Base-by-base conservation (phyloP, 495 filamentous ascomycete genomes). In the Podospora tetraspora region DNA sequence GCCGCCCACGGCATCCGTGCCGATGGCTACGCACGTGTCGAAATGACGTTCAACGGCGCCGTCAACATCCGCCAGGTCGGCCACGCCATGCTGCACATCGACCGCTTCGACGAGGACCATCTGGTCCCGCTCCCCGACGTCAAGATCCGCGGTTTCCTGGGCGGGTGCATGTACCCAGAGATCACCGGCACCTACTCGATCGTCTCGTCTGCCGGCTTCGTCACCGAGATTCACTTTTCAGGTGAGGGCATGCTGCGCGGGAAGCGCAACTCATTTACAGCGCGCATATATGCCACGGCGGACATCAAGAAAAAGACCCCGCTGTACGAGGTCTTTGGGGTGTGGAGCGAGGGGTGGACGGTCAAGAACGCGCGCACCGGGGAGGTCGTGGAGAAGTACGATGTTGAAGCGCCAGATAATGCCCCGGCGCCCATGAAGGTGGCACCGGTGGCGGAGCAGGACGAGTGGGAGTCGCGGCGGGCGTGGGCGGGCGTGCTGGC, bases 21-120 rank as follows among this genome's bases (percentile, higher is more conserved):
- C 6, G 86, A 91, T 82, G 92, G 92, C 69, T 96, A 95, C 80
- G 94, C 93, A 67, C 90, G 89, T 63, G 91, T 94, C 76, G 94
- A 94, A 75, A 93, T 92, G 62, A 90, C 89, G 9, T 94, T 96
- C 74, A 88, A 88, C 30, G 86, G 88, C 23, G 88, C 89, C 59
- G 93, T 95, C 70, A 85, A 89, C 69, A 87, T 96, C 69, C 89
- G 90, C 74, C 92, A 96, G 82, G 86, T 94, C 73, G 92, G 92
- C 61, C 91, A 96, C 73, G 91, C 92, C 19, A 73, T 80, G 23
- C 64, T 79, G 29, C 81, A 80, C 67, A 70, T 87, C 61, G 83
- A 85, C 43, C 63, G 72, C 25, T 83, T 79, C 66, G 77, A 80
- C 21, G 85, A 87, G 70, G 77, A 83, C 62, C 84, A 83, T 64